These are phyloP conservation scores for Pichia nanzhaoensis DNA, from an alignment of 805 yeast species.

Conservation along the genomic window DNA sequence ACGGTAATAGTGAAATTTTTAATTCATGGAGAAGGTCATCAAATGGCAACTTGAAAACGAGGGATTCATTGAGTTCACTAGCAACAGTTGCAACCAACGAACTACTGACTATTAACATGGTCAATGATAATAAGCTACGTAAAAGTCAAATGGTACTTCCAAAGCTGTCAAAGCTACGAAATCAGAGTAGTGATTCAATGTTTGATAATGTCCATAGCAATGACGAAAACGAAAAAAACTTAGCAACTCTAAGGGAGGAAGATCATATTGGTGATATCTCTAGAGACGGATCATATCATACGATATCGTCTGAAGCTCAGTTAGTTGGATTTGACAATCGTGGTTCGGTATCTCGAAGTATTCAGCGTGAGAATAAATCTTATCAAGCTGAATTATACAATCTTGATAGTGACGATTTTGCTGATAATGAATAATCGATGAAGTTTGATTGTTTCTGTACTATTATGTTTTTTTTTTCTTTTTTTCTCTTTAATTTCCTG, in stretches of 20 bases:
- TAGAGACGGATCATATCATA: conserved; percentile 9
- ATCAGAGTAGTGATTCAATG: conserved; percentile 6
- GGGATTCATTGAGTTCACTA: conserved; percentile 63
- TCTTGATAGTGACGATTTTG: neutral
- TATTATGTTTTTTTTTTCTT: neutral
- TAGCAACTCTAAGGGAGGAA: conserved; percentile 8
- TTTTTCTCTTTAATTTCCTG: neutral
- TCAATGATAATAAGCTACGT: conserved; percentile 47
- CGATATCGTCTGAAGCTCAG: conserved; percentile 12
- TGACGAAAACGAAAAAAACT: neutral
- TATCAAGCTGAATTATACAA: conserved; percentile 9
- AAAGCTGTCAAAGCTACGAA: conserved; percentile 3
- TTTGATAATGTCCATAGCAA: neutral
- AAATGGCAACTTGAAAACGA: conserved; percentile 36
- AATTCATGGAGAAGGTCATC: conserved; percentile 55
- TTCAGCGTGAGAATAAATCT: conserved; percentile 10
- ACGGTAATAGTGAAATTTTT: conserved; percentile 28
- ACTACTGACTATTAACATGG: conserved; percentile 69
- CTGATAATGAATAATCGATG: neutral
- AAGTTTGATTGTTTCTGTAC: neutral
- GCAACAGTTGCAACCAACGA: conserved; percentile 86
- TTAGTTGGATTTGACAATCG: conserved; percentile 12
- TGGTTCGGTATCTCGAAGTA: conserved; percentile 6
- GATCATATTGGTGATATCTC: conserved; percentile 1
- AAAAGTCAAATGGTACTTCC: conserved; percentile 24